Base-by-base conservation (phyloP, 192 early-diverging fungal species). In the Rhizophagus sp. region DNA sequence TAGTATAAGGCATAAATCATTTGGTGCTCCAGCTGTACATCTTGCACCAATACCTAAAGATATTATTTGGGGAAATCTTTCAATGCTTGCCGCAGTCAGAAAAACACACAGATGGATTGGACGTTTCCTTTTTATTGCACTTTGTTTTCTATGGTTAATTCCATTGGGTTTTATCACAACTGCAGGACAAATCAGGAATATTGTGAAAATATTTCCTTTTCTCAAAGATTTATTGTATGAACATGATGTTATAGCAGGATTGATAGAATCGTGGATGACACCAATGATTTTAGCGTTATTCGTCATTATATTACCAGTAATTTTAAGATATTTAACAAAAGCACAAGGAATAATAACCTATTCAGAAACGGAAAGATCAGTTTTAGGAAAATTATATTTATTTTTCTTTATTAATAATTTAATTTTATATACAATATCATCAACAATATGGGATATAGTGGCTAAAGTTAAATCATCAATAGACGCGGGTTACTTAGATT, bases 341-440 rank as follows among this genome's bases (percentile, higher is more conserved):
- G 87, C 89, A 80, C 92, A 93, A 85, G 93, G 93, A 50, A 91
- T 90, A 41, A 77, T 90, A 11, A 94, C 93, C 36, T 85, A 91
- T 62, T 91, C 93, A 7, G 89, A 87, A 9, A 85, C 90, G 1
- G 93, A 95, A 70, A 85, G 92, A 36, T 88, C 91, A 61, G 90
- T 93, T 11, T 81, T 95, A 62, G 86, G 88, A 61, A 94, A 93
- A 82, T 88, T 93, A 64, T 94, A 91, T 81, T 84, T 92, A 30
- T 94, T 93, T 81, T 92, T 92, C 78, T 88, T 93, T n/a, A 76
- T 94, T 34, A 92, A 91, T 82, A 93, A 92, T 81, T 80, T 94
- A 34, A 77, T 92, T 72, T 85, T 93, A n/a, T 91, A 91, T 81
- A 93, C 92, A 9, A 73, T 92, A 6, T 62, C 86, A 4, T 83